Base-by-base conservation (phyloP, 2,329 filamentous ascomycete genomes). In the Paecilomyces fulvus region DNA sequence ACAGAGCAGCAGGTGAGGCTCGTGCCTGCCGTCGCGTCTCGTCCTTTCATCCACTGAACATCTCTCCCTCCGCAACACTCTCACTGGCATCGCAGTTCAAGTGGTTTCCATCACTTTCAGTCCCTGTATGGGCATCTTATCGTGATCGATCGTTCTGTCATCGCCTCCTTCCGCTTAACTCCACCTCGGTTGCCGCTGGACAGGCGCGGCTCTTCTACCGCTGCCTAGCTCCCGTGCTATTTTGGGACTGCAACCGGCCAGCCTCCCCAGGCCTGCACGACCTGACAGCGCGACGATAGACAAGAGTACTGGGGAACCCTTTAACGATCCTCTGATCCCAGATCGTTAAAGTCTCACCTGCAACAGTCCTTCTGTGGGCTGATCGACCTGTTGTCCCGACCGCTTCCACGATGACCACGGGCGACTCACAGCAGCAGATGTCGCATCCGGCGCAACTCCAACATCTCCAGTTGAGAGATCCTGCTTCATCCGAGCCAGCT, bases 401-500 rank as follows among this genome's bases (percentile, higher is more conserved):
- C 25, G 25, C 25, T 55, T 51, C 58, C 61, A 65, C 61, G 57
- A 73, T 73, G 70, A 67, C 72, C 59, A 72, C 70, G 55, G 69
- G 66, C 56, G 73, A 70, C 60, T 66, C 71, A 60, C 69, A 70
- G 59, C 69, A 70, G 59, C 65, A 67, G 43, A 66, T 66, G 52
- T 59, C 72, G 58, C 63, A 69, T 52, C 62, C 65, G 54, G 67
- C 72, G 57, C 61, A 69, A 52, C 61, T 70, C 30, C 71, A 71
- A 49, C 65, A 66, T 48, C 65, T 67, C 56, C 65, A 65, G 56
- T 59, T 66, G 58, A 57, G 64, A 14, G 56, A 65, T 17, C 28
- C 56, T 12, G 28, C 59, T 51, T 71, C 75, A 56, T 72, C 69
- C 73, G 75, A 73, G 67, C 80, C 70, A 70, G 80, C 70, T 56